These are phyloP conservation scores for Phytophthora fragariaefolia DNA, from an alignment of 352 stramenopile genomes.

Conservation along the genomic window DNA sequence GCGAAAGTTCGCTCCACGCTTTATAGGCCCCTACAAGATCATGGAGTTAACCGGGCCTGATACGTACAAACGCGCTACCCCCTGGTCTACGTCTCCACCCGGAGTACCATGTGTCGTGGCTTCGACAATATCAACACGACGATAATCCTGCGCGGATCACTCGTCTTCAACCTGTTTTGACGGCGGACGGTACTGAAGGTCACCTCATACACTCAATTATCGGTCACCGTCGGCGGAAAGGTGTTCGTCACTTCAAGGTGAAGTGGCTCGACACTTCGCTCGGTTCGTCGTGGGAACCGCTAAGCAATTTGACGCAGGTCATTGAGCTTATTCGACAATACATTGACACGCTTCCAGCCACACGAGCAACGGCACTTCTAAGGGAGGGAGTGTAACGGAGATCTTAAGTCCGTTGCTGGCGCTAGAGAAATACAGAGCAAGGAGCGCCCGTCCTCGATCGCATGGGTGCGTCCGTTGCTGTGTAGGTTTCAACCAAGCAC, in stretches of 20 bases:
- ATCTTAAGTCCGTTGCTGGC: neutral
- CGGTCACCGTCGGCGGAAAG: neutral
- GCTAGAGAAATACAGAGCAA: no score
- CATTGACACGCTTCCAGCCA: constrained; percentile 15
- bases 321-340: constrained; percentile 13
- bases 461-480: no score
- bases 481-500: neutral
- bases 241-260: constrained; percentile 23
- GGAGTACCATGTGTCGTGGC: constrained; percentile 16
- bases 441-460: no score
- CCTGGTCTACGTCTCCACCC: constrained; percentile 17
- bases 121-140: constrained; percentile 11
- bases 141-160: constrained; percentile 6
- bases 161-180: constrained; percentile 2
- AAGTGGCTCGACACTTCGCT: constrained; percentile 24
- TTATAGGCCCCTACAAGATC: constrained; percentile 20
- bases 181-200: constrained; percentile 9
- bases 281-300: constrained; percentile 17
- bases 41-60: constrained; percentile 1
- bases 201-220: constrained; percentile 15
- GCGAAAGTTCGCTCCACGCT: constrained; percentile 19
- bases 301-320: constrained; percentile 6
- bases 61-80: constrained; percentile 17
- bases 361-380: constrained; percentile 12
- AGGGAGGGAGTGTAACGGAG: constrained; percentile 9